Evolutionary conservation across 345 rosid species (phyloP).

Genomic region (Sonneratia alba): DNA sequence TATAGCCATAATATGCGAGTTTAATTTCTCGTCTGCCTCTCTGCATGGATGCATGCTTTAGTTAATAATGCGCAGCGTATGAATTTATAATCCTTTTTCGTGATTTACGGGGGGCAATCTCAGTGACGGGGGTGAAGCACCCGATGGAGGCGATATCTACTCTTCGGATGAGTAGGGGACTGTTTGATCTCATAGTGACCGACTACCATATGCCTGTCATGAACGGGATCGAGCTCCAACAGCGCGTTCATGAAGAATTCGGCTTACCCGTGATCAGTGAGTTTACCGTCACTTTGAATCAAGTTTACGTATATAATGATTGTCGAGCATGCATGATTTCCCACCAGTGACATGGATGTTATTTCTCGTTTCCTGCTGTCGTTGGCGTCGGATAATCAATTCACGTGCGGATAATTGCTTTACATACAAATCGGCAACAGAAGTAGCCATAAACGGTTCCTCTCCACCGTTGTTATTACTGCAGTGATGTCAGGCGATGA

Average conservation of each 20-base stretch:
- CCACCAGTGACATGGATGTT: too few relatives aligned
- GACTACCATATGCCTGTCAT: conserved; percentile 67
- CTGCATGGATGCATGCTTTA: too few relatives aligned
- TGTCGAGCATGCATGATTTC: too few relatives aligned
- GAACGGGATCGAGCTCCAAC: conserved; percentile 43
- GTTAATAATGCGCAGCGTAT: neutral
- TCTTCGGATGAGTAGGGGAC: conserved; percentile 18
- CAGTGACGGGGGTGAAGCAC: conserved; percentile 28
- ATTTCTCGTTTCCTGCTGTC: too few relatives aligned
- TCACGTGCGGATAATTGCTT: too few relatives aligned
- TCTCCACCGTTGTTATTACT: neutral
- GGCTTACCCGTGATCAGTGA: conserved; percentile 54
- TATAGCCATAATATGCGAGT: too few relatives aligned
- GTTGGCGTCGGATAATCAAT: too few relatives aligned
- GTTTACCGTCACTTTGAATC: neutral
- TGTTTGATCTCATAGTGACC: conserved; percentile 49
- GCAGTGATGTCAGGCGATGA: conserved; percentile 65
- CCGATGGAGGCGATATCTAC: conserved; percentile 42
- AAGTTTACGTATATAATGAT: too few relatives aligned
- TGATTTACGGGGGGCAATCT: neutral
- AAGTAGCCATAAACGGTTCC: neutral
- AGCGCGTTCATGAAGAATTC: conserved; percentile 21
- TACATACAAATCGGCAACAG: too few relatives aligned
- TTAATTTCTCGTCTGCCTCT: too few relatives aligned
- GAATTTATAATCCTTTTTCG: neutral